Conservation (phyloP, 1,284 basidiomycete genomes). For the Hypsizygus ulmarius region DNA sequence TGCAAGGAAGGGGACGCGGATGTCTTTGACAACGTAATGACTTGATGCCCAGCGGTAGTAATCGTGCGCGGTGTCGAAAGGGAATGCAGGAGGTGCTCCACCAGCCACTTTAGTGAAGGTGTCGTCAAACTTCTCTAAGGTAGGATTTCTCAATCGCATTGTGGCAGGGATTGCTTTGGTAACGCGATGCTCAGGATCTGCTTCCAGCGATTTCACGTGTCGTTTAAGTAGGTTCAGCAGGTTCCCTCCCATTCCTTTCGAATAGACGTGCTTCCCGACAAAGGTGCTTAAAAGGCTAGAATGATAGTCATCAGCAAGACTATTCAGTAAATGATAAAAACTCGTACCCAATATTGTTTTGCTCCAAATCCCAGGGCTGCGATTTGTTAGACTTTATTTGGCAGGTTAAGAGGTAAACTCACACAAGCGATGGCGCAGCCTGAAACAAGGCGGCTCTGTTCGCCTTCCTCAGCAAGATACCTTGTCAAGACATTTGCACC, state of each 20-base stretch:
- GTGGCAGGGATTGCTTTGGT: slow-evolving; percentile 46
- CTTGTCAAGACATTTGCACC: slow-evolving; percentile 92
- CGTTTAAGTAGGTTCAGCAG: slow-evolving; percentile 64
- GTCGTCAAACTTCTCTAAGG: slow-evolving; percentile 61
- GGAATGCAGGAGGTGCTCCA: slow-evolving; percentile 78
- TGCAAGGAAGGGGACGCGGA: slow-evolving; percentile 74
- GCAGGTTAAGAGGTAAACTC: slow-evolving; percentile 28
- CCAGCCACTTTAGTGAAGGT: slow-evolving; percentile 74
- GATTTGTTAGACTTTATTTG: slow-evolving; percentile 11
- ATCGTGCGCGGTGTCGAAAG: slow-evolving; percentile 69
- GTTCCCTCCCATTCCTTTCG: slow-evolving; percentile 81
- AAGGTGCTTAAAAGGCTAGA: slow-evolving; percentile 61
- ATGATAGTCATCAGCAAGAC: too few relatives aligned
- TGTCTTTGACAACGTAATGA: slow-evolving; percentile 50
- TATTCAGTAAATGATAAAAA: background rate
- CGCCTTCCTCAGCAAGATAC: slow-evolving; percentile 87
- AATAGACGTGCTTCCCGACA: slow-evolving; percentile 74
- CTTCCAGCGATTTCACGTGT: slow-evolving; percentile 52
- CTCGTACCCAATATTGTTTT: slow-evolving; percentile 55
- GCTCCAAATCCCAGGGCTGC: slow-evolving; percentile 78
- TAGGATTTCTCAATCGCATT: slow-evolving; percentile 49
- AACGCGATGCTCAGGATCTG: slow-evolving; percentile 51
- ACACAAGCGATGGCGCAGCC: slow-evolving; percentile 83
- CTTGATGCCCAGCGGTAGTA: slow-evolving; percentile 81
- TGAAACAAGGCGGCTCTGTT: slow-evolving; percentile 70